phyloP scores from a whole-genome alignment of 345 rosid species.

The Gossypium mustelinum region DNA sequence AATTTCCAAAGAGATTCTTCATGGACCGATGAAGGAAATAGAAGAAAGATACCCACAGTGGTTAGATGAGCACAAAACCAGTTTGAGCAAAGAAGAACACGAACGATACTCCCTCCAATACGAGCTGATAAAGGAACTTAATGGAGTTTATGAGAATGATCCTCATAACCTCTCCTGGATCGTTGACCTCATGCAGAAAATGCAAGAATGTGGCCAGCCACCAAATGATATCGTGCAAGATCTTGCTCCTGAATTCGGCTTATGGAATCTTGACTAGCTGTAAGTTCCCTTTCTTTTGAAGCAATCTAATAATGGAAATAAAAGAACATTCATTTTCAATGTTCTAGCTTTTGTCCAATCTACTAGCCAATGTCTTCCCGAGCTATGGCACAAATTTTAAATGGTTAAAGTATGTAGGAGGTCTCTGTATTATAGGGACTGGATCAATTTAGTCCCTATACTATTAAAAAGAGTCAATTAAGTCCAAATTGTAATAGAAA shows the following conservation, averaged over 20 bases:
- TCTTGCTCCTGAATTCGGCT: constrained; percentile 84
- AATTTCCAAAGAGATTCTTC: constrained; percentile 83
- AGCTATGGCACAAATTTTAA: too few species aligned
- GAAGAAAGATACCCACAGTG: constrained; percentile 84
- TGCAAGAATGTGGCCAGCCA: constrained; percentile 99
- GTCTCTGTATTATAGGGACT: too few species aligned
- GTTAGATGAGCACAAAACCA: constrained; percentile 73
- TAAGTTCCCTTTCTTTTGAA: constrained; percentile 40
- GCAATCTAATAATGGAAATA: neutral
- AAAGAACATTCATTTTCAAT: neutral
- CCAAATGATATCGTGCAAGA: constrained; percentile 88
- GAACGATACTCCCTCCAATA: constrained; percentile 65
- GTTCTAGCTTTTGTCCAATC: neutral
- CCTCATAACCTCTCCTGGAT: constrained; percentile 69
- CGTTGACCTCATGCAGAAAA: constrained; percentile 92
- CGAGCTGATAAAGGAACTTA: constrained; percentile 72
- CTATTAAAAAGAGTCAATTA: too few species aligned
- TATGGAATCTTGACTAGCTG: constrained; percentile 73
- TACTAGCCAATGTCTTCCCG: too few species aligned
- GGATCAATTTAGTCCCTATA: too few species aligned
- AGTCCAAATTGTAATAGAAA: too few species aligned
- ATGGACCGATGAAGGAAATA: constrained; percentile 94
- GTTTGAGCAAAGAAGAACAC: constrained; percentile 55
- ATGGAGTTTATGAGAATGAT: constrained; percentile 75
- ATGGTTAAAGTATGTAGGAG: too few species aligned